Conservation (phyloP, 768 basidiomycete genomes). For the Amanita subjunquillea region DNA sequence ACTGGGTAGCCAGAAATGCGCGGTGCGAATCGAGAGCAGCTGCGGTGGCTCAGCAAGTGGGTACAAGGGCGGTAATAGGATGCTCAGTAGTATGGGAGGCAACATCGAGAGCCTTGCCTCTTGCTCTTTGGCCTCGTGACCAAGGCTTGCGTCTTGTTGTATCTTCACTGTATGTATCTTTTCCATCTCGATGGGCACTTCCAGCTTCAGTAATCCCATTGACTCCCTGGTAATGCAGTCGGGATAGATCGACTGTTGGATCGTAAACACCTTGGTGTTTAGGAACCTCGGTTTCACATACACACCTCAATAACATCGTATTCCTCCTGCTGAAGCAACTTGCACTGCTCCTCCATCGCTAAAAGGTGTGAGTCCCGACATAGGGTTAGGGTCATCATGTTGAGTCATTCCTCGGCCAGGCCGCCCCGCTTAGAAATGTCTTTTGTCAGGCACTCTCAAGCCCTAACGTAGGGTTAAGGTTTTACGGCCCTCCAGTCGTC, state of each 20-base stretch:
- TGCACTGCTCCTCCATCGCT: slow-evolving; percentile 15
- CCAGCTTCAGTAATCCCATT: slow-evolving; percentile 37
- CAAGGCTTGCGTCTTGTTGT: slow-evolving; percentile 13
- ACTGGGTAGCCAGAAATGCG: slow-evolving; percentile 48
- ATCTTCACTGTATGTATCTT: slow-evolving; percentile 29
- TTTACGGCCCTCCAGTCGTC: not conserved
- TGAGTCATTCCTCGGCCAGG: too few species aligned
- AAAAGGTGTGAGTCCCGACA: not conserved
- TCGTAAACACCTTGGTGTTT: not conserved
- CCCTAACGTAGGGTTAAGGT: slow-evolving; percentile 6
- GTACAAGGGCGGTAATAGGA: slow-evolving; percentile 44
- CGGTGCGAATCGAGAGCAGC: slow-evolving; percentile 43
- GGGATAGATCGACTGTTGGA: slow-evolving; percentile 63
- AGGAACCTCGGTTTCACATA: not conserved
- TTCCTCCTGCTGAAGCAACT: slow-evolving; percentile 41
- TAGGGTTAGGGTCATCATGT: not conserved
- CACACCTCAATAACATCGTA: slow-evolving; percentile 52
- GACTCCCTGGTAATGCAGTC: slow-evolving; percentile 45
- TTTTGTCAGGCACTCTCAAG: not conserved
- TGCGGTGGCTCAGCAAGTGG: slow-evolving; percentile 43
- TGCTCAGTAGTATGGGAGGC: slow-evolving; percentile 52
- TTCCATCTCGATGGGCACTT: slow-evolving; percentile 56
- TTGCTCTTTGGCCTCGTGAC: slow-evolving; percentile 2
- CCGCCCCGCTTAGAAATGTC: too few species aligned
- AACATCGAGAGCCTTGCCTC: slow-evolving; percentile 30